Evolutionary conservation across 148 eudicot genomes (phyloP), one percentile per base, ranked within the genome.

Genomic region (Mesembryanthemum crystallinum): DNA sequence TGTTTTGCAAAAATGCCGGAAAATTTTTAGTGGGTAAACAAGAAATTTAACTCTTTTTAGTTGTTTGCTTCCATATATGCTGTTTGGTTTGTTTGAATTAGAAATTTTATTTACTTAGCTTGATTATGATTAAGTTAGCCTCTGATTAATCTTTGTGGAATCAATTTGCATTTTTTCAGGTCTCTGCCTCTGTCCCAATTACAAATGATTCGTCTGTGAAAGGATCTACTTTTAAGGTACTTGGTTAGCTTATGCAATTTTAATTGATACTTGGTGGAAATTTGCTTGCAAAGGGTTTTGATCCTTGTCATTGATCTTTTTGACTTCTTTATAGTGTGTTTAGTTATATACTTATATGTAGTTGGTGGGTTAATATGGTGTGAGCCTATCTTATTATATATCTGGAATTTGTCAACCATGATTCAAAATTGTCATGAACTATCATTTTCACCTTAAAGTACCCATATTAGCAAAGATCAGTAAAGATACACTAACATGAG

Each of bases 181-280:
- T 83, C 28, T 73, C 85, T 77, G 79, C 82, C 3, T 45, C 82
- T 61, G 78, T 81, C 65, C 83, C 90, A 47, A 54, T 85, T 60
- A 71, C 86, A 55, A 77, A 76, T 67, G 91, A 91, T 74, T 67
- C 80, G 3, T 82, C 80, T 52, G 73, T 86, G 32, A 78, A 80
- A 65, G 85, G 84, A 84, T 83, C 89, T 28, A 51, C 78, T 33
- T 74, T 86, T 54, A 80, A 89, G 96, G 96, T 91, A 76, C 33
- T 29, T 24, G 43, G 39, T 78, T 55, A 21, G 59, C 28, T 71
- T 58, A 42, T 68, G 14, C 25, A 3, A 63, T 32, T 69, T 67
- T 69, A 37, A 37, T 43, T 71, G 61, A 21, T 66, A 17, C 55
- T 64, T 20, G 35, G 25, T 71, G 8, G 33, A 20, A 33, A 21